phyloP scores from a whole-genome alignment of 2,329 filamentous ascomycete genomes.

The Drechslerella coelobrocha region DNA sequence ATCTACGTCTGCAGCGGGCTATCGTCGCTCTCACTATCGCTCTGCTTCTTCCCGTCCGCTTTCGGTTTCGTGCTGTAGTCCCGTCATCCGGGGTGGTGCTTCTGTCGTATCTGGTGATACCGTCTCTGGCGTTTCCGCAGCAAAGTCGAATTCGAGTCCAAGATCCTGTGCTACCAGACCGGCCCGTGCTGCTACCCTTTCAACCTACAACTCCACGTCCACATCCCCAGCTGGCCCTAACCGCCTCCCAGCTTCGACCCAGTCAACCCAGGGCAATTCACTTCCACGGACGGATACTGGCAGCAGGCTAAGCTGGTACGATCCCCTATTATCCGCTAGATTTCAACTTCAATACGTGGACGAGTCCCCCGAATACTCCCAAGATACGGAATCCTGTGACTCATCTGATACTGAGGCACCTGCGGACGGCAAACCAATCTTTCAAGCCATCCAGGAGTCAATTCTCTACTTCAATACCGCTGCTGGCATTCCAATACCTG shows the following conservation, averaged over 20 bases:
- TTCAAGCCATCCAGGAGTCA: constrained; percentile 44
- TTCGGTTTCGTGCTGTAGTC: constrained; percentile 38
- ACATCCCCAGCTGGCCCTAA: neutral
- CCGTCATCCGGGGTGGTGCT: constrained; percentile 12
- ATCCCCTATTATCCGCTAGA: constrained; percentile 38
- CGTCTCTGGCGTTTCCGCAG: constrained; percentile 18
- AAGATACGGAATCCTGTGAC: constrained; percentile 36
- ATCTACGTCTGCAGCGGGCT: constrained; percentile 15
- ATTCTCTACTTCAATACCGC: constrained; percentile 49
- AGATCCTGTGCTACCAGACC: constrained; percentile 13
- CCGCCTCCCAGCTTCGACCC: constrained; percentile 4
- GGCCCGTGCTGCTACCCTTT: constrained; percentile 17
- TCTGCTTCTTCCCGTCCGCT: constrained; percentile 29
- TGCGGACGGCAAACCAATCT: constrained; percentile 27
- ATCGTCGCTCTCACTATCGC: constrained; percentile 47
- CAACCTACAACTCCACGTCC: constrained; percentile 26
- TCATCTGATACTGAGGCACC: constrained; percentile 45
- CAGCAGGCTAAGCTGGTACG: constrained; percentile 45
- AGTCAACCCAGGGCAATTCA: constrained; percentile 5
- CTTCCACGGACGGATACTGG: constrained; percentile 36
- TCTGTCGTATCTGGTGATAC: constrained; percentile 44
- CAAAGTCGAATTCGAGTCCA: constrained; percentile 25
- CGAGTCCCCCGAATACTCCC: constrained; percentile 25
- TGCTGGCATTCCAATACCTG: constrained; percentile 45
- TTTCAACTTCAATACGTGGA: constrained; percentile 42